phyloP scores from a whole-genome alignment of 1,284 basidiomycete genomes.

The Schizophyllum amplum region DNA sequence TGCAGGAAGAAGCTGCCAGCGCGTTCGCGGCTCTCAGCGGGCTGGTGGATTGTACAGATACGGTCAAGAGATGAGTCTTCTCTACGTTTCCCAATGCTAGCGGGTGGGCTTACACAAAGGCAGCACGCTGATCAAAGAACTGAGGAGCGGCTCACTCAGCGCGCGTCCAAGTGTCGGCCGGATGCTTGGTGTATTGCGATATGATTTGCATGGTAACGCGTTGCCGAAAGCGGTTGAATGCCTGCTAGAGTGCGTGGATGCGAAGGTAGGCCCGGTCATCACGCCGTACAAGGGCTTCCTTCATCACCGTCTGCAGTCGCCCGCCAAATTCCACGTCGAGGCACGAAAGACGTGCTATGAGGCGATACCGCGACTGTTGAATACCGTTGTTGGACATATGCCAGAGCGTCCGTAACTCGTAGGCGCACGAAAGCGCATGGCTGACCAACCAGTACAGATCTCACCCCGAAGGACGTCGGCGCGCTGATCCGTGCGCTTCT shows the following conservation, averaged over 20 bases:
- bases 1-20: conserved; percentile 69
- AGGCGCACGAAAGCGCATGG: conserved; percentile 4
- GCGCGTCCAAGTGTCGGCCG: conserved; percentile 75
- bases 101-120: conserved; percentile 10
- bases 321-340: conserved; percentile 47
- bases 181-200: conserved; percentile 69
- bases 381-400: conserved; percentile 35
- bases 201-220: conserved; percentile 43
- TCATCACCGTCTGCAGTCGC: conserved; percentile 29
- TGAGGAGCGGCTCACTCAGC: conserved; percentile 42
- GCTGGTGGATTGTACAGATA: conserved; percentile 52
- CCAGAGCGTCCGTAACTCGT: conserved; percentile 33
- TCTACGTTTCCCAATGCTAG: too few relatives aligned
- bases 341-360: conserved; percentile 62
- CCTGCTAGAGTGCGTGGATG: conserved; percentile 51
- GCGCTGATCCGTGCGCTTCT: conserved; percentile 46
- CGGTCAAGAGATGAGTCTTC: conserved; percentile 62
- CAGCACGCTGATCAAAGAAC: conserved; percentile 59
- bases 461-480: conserved; percentile 35
- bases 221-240: conserved; percentile 47
- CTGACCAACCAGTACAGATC: conserved; percentile 28
- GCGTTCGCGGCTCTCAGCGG: conserved; percentile 62
- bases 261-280: conserved; percentile 35
- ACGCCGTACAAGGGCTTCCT: conserved; percentile 10
- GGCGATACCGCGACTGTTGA: conserved; percentile 56